Conservation (phyloP, 331 rosid genomes). For the Malus hybrid region DNA sequence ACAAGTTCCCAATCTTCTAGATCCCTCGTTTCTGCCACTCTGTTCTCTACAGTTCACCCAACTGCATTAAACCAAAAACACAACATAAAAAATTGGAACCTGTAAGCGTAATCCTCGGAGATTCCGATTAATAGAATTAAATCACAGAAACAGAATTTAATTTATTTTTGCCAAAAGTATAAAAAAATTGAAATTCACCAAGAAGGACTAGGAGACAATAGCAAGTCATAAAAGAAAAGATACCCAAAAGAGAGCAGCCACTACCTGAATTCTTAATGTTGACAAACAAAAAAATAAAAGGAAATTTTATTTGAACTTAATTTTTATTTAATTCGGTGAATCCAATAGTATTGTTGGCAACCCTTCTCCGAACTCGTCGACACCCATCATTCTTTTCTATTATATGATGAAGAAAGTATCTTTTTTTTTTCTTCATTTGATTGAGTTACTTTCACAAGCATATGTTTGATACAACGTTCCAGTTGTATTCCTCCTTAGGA, state of each 20-base stretch:
- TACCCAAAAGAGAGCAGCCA: background rate
- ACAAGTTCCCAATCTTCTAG: background rate
- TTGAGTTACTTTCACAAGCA: too few species aligned
- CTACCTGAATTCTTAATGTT: background rate
- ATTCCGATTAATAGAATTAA: background rate
- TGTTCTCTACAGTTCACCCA: background rate
- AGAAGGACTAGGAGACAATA: background rate
- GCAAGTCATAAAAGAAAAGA: background rate
- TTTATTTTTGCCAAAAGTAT: background rate
- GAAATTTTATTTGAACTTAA: too few species aligned
- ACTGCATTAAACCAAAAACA: background rate
- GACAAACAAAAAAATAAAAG: background rate
- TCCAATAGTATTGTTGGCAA: fast-evolving
- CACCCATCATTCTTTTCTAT: too few species aligned
- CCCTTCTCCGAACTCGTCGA: too few species aligned
- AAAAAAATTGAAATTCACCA: background rate
- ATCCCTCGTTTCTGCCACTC: background rate
- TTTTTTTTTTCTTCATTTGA: too few species aligned
- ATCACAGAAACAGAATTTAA: too few species aligned
- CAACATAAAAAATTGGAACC: background rate
- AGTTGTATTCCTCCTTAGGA: fast-evolving
- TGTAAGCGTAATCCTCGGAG: constrained; percentile 13
- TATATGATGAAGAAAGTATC: too few species aligned
- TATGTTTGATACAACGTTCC: too few species aligned
- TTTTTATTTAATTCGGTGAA: too few species aligned